Evolutionary conservation across 306 rosid genomes (phyloP).

Genomic region (Spatholobus suberectus): DNA sequence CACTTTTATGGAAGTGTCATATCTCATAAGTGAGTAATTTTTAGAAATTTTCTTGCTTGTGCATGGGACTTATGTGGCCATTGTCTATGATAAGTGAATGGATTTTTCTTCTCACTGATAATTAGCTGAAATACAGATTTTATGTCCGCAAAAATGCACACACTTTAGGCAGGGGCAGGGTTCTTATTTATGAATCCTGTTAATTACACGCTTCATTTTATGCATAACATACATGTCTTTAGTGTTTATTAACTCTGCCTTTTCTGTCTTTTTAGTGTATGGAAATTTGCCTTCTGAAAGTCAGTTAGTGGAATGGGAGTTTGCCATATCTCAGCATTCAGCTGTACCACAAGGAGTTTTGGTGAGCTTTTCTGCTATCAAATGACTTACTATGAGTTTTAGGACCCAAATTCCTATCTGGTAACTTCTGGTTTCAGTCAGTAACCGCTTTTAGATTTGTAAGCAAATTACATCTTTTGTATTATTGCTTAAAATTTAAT

Average conservation of each 20-base stretch:
- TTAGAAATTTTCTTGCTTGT: constrained; percentile 10
- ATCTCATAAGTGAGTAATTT: constrained; percentile 72
- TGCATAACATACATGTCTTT: background rate
- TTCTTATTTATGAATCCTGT: background rate
- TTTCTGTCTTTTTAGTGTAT: constrained; percentile 62
- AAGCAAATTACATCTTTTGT: background rate
- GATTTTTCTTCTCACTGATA: background rate
- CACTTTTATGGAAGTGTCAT: constrained; percentile 83
- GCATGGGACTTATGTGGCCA: background rate
- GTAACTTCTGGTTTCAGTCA: constrained; percentile 5
- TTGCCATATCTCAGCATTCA: constrained; percentile 86
- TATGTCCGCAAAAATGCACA: background rate
- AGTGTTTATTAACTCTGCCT: background rate
- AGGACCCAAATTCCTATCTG: background rate
- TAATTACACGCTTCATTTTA: background rate
- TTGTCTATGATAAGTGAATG: constrained; percentile 15
- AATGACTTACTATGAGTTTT: background rate
- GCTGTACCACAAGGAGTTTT: constrained; percentile 89
- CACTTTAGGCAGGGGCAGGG: constrained; percentile 46
- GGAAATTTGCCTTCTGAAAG: constrained; percentile 86
- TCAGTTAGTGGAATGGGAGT: constrained; percentile 84
- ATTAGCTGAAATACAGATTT: background rate
- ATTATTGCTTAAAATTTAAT: constrained; percentile 1
- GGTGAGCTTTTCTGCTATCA: constrained; percentile 53
- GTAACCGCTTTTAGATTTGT: background rate